A percentile compares a stretch with the other conserved stretches of the same genome.
Evolutionary conservation across 768 basidiomycete species (phyloP).

Genomic region (Neoboletus magnificus): DNA sequence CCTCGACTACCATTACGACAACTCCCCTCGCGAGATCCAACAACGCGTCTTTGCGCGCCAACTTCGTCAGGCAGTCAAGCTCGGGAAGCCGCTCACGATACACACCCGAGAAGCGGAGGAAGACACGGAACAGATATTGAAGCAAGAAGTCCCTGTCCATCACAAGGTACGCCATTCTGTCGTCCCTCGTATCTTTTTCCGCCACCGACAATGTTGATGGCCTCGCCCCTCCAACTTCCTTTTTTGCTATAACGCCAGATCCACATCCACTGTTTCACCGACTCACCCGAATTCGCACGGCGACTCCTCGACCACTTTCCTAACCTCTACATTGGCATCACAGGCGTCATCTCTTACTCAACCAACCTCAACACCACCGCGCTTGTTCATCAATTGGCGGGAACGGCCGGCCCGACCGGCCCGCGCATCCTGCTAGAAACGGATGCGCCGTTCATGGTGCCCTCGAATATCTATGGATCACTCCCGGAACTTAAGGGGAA

Average conservation of each 20-base stretch:
- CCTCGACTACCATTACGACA: constrained; percentile 81
- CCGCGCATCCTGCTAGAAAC: constrained; percentile 71
- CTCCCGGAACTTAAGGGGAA: constrained; percentile 52
- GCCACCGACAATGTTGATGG: background rate
- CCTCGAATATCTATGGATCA: constrained; percentile 63
- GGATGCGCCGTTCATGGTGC: constrained; percentile 87
- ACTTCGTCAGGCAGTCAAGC: constrained; percentile 59
- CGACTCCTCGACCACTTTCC: constrained; percentile 74
- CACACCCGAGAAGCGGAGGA: constrained; percentile 85
- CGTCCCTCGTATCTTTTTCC: background rate
- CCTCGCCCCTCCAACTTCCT: background rate
- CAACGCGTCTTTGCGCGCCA: constrained; percentile 65
- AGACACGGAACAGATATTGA: constrained; percentile 77
- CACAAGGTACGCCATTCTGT: constrained; percentile 50
- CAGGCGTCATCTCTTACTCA: constrained; percentile 80
- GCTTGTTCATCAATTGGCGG: constrained; percentile 56
- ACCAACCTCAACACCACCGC: constrained; percentile 69
- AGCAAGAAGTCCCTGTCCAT: constrained; percentile 67
- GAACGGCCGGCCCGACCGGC: constrained; percentile 20
- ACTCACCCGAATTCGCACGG: constrained; percentile 69
- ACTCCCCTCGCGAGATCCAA: constrained; percentile 69
- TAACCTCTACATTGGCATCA: constrained; percentile 81
- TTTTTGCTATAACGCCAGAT: constrained; percentile 42
- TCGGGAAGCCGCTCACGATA: constrained; percentile 78
- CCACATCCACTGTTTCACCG: constrained; percentile 88